Percentiles rank a stretch among this genome's conserved stretches.
Evolutionary conservation across 108 stramenopile genomes (phyloP).

Genomic region (Nitzschia sp.): DNA sequence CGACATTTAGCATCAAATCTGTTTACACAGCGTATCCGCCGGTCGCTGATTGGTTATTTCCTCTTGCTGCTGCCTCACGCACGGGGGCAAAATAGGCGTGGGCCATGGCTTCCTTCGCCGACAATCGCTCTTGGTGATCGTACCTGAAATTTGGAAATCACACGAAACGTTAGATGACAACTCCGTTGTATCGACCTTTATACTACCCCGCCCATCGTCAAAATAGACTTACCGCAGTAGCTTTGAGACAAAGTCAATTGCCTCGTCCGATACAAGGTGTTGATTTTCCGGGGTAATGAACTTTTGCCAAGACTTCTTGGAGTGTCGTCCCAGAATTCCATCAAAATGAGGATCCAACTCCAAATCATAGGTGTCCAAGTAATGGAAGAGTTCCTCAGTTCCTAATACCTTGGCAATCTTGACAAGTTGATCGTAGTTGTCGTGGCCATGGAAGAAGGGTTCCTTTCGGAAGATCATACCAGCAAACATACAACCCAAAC

Average conservation of each 20-base stretch:
- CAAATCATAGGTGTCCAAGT: constrained; percentile 95
- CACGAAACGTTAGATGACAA: not conserved
- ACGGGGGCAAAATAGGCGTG: constrained; percentile 98
- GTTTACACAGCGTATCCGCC: constrained; percentile 26
- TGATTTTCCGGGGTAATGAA: constrained; percentile 97
- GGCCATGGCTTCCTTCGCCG: constrained; percentile 97
- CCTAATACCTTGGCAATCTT: constrained; percentile 98
- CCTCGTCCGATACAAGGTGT: constrained; percentile 96
- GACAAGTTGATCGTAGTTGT: constrained; percentile 99
- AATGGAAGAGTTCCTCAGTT: constrained; percentile 95
- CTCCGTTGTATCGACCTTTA: not conserved
- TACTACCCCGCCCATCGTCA: constrained; percentile 20
- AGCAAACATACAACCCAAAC: constrained; percentile 99
- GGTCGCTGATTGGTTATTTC: constrained; percentile 15
- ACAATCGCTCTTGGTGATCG: constrained; percentile 97
- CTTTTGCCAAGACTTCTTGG: constrained; percentile 98
- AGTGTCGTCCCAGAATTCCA: constrained; percentile 94
- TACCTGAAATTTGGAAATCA: constrained; percentile 63
- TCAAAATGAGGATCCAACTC: constrained; percentile 98
- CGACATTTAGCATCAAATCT: too few species aligned
- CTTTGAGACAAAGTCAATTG: constrained; percentile 94
- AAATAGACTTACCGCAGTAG: constrained; percentile 44
- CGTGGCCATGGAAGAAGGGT: constrained; percentile 98
- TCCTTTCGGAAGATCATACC: constrained; percentile 99
- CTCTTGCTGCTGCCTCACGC: constrained; percentile 77